Base-by-base conservation (phyloP, 768 basidiomycete species). In the Cystobasidium tubakii region DNA sequence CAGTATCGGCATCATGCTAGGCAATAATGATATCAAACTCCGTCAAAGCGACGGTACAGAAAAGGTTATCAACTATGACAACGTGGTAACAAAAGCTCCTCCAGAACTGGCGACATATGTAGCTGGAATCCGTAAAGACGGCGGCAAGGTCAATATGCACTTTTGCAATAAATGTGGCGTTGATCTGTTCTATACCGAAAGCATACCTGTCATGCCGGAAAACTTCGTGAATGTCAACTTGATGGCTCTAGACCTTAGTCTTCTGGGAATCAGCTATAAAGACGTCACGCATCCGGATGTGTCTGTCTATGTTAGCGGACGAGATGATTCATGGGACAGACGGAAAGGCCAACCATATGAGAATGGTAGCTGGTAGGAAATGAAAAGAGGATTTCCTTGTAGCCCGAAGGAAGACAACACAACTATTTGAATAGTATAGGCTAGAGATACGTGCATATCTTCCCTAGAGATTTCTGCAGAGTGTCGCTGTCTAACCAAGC, bases 171-270 rank as follows among this genome's bases (percentile, higher is more conserved):
- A 60, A 29, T 60, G 57, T 60, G 57, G 57, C 29, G 29, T 29
- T 12, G 57, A 60, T 60, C 57, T 60, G 12, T 60, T 60, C 57
- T 29, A 29, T 27, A 60, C 57, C 33, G 57, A 60, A 60, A 60
- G 57, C 29, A 60, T 60, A 60, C 57, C 57, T 13, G 57, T 23
- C 9, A 60, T 60, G 57, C 29, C 29, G 13, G 57, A 34, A 23
- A 34, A 60, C 57, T 34, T 29, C 21, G 33, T 60, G 7, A 60
- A 60, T 31, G 27, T 60, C 12, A 60, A 60, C 27, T 13, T 60
- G 4, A 60, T 34, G 57, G 25, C 57, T 29, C 27, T 60, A 12
- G 57, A 60, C 29, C 57, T 60, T 29, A 15, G 13, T 60, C 15
- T 12, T 6, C 13, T 34, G 21, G 57, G 57, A 27, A 6, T 60